phyloP scores from a whole-genome alignment of 805 yeast species.

The Yarrowia sp. region DNA sequence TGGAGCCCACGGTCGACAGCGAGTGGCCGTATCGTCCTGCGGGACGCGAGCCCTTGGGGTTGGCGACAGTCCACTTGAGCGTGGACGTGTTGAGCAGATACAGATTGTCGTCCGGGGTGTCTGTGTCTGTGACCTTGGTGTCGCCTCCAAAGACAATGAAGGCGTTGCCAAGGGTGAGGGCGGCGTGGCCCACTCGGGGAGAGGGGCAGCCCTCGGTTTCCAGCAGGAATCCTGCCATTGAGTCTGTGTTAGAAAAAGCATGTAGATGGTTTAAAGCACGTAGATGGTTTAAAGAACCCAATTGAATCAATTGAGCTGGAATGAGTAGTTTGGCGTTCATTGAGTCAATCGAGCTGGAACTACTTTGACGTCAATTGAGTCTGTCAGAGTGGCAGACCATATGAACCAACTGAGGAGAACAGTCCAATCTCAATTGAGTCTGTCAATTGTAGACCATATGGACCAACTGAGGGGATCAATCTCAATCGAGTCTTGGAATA shows the following conservation, averaged over 20 bases:
- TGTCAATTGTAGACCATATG: no score
- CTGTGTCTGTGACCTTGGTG: slow-evolving; percentile 71
- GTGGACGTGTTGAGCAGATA: slow-evolving; percentile 85
- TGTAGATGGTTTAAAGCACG: no score
- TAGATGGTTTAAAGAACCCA: no score
- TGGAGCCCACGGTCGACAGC: slow-evolving; percentile 70
- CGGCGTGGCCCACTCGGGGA: slow-evolving; percentile 95
- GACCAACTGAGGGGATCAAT: no score
- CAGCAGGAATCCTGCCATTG: slow-evolving; percentile 60
- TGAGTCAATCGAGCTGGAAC: no score
- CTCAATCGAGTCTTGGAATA: no score
- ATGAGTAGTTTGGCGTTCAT: no score
- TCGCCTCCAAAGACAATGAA: slow-evolving; percentile 97
- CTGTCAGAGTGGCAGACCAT: no score
- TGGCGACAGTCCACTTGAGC: slow-evolving; percentile 79
- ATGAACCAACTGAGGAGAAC: no score
- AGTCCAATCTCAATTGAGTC: no score
- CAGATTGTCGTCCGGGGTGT: slow-evolving; percentile 85
- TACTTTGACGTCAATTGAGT: no score
- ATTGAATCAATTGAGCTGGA: no score
- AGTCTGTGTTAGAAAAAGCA: slow-evolving; percentile 44
- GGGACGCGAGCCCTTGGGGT: slow-evolving; percentile 78
- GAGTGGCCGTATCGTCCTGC: slow-evolving; percentile 95
- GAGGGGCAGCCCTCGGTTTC: slow-evolving; percentile 85
- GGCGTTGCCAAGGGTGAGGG: slow-evolving; percentile 92